Conservation (phyloP, 306 rosid species). For the Cucurbita maxima region DNA sequence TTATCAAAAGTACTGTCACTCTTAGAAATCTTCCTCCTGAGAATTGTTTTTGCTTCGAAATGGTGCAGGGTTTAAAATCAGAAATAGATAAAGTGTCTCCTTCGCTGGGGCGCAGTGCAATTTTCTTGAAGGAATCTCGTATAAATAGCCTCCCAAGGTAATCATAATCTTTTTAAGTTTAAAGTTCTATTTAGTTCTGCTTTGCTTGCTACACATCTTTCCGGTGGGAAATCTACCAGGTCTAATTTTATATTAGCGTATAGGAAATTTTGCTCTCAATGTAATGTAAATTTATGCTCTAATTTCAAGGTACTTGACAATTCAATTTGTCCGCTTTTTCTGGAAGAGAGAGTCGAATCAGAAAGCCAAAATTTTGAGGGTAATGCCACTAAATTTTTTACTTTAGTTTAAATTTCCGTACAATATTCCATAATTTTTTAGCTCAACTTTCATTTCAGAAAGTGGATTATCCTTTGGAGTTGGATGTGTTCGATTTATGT, state of each 20-base stretch:
- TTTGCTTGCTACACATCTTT: not conserved
- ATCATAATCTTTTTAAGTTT: not conserved
- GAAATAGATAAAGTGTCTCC: constrained; percentile 91
- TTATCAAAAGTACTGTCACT: too few relatives aligned
- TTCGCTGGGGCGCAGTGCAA: constrained; percentile 82
- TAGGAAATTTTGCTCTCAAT: not conserved
- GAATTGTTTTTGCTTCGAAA: not conserved
- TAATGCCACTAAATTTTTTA: constrained; percentile 15
- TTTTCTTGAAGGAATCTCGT: constrained; percentile 70
- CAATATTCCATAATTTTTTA: not conserved
- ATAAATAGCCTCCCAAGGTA: constrained; percentile 91
- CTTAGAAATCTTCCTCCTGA: not conserved
- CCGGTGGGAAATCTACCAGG: not conserved
- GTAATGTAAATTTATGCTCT: not conserved
- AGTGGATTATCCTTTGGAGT: constrained; percentile 91
- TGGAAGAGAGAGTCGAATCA: constrained; percentile 99
- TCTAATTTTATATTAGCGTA: not conserved
- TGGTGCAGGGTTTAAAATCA: constrained; percentile 75
- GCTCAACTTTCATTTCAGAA: constrained; percentile 44
- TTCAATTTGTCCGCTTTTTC: constrained; percentile 97
- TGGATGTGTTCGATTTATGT: constrained; percentile 88
- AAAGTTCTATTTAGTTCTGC: constrained; percentile 3
- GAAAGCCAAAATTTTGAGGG: constrained; percentile 97
- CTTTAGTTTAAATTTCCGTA: not conserved
- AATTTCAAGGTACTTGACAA: constrained; percentile 61